Evolutionary conservation across 257 asterid genomes (phyloP).

Genomic region (Salvia miltiorrhiza): DNA sequence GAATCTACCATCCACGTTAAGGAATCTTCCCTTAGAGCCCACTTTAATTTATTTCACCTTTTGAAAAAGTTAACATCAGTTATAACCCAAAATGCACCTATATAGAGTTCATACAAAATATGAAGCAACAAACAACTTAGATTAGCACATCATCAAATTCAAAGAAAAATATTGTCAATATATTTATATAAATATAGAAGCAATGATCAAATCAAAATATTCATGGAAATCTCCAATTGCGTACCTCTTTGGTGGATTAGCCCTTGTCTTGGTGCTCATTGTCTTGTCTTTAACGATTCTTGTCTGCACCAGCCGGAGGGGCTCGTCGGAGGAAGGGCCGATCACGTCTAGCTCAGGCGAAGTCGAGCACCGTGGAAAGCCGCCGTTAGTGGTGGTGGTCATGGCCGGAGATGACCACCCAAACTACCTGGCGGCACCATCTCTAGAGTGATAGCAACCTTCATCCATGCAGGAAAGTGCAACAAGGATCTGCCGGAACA

Average conservation of each 20-base stretch:
- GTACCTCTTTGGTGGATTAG: constrained; percentile 32
- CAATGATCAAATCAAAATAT: neutral
- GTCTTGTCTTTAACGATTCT: constrained; percentile 28
- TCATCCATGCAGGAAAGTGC: neutral
- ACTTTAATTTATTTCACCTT: constrained; percentile 10
- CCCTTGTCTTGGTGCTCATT: constrained; percentile 26
- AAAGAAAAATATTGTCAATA: neutral
- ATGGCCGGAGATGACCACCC: constrained; percentile 39
- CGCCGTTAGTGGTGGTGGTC: constrained; percentile 13
- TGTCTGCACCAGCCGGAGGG: constrained; percentile 24
- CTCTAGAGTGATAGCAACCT: neutral
- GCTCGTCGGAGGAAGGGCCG: constrained; percentile 6
- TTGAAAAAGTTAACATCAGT: neutral
- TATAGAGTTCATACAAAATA: neutral
- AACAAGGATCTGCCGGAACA: neutral
- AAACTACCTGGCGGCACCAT: constrained; percentile 29
- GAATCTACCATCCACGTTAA: constrained; percentile 22
- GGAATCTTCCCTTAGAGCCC: constrained; percentile 20
- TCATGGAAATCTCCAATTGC: constrained; percentile 5
- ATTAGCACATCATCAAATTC: neutral
- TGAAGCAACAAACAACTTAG: neutral
- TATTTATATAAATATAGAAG: too few species aligned
- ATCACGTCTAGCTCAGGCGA: neutral
- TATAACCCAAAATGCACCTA: constrained; percentile 1
- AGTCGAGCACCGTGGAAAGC: constrained; percentile 1